Percentiles rank a stretch among this genome's conserved stretches.
These are phyloP conservation scores for Rhizopus stolonifer DNA, from an alignment of 371 early-diverging fungal species.

Conservation along the genomic window DNA sequence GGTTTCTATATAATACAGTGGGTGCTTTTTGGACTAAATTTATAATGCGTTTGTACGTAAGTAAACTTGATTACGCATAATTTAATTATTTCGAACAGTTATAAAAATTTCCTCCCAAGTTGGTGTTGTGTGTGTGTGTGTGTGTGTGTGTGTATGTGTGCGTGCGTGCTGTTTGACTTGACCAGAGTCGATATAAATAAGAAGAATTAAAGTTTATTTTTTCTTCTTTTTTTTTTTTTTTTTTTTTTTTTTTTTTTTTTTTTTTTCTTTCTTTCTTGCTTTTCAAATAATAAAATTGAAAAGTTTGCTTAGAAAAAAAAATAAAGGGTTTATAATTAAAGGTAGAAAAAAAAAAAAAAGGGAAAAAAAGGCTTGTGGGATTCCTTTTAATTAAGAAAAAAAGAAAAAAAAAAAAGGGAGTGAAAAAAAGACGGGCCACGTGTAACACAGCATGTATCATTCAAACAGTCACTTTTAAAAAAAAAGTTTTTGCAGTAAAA, in stretches of 20 bases:
- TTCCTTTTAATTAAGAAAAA: too few relatives aligned
- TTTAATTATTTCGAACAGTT: neutral
- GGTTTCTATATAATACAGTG: neutral
- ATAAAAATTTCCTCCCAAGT: neutral
- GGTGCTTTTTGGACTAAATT: neutral
- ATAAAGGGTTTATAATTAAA: too few relatives aligned
- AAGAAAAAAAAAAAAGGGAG: neutral
- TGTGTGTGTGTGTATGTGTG: too few relatives aligned
- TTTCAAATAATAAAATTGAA: too few relatives aligned
- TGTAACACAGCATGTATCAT: neutral
- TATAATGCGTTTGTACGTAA: neutral
- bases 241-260: neutral
- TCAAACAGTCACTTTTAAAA: neutral
- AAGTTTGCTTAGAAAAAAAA: too few relatives aligned
- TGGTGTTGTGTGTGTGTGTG: too few relatives aligned
- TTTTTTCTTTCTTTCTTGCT: too few relatives aligned
- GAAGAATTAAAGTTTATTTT: neutral
- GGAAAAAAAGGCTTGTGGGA: too few relatives aligned
- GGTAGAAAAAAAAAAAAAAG: too few relatives aligned
- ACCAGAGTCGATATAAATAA: slow-evolving; percentile 6
- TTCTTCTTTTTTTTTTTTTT: neutral
- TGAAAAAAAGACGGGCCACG: neutral
- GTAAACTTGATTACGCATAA: slow-evolving; percentile 3
- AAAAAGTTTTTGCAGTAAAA: neutral
- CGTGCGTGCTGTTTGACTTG: too few relatives aligned